phyloP scores from a whole-genome alignment of 2,329 filamentous ascomycete genomes.

The Aspergillus ustus region DNA sequence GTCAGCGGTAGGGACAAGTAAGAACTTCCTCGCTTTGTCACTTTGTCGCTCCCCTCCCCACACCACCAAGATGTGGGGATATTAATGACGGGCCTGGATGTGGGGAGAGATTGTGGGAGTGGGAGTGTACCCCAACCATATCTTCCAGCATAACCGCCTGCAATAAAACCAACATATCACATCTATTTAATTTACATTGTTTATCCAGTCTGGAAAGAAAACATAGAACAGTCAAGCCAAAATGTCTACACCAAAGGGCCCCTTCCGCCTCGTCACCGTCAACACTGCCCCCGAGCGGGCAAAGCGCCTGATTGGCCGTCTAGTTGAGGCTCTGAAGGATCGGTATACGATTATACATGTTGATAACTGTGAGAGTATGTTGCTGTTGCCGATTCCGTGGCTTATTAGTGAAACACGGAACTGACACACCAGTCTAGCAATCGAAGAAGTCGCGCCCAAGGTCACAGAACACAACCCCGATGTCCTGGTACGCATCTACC shows the following conservation, averaged over 20 bases:
- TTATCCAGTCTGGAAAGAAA: not conserved
- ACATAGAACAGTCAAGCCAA: constrained; percentile 10
- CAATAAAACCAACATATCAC: not conserved
- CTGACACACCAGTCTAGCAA: constrained; percentile 35
- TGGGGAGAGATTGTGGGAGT: constrained; percentile 12
- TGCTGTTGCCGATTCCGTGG: not conserved
- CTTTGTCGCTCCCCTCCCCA: not conserved
- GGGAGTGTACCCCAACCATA: constrained; percentile 1
- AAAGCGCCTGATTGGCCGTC: constrained; percentile 63
- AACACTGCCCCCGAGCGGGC: constrained; percentile 71
- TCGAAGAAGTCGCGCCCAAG: constrained; percentile 60
- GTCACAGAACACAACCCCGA: constrained; percentile 60
- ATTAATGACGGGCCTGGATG: not conserved
- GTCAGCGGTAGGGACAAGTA: too few species aligned
- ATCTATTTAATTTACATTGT: not conserved
- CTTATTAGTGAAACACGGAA: not conserved
- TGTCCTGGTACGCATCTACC: constrained; percentile 51
- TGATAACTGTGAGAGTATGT: constrained; percentile 64
- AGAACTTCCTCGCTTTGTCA: too few species aligned
- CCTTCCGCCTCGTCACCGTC: constrained; percentile 68
- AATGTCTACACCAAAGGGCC: constrained; percentile 54
- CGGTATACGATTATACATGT: constrained; percentile 66
- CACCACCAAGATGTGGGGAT: not conserved
- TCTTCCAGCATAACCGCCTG: not conserved
- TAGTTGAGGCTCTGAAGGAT: constrained; percentile 66